phyloP scores from a whole-genome alignment of 2,329 filamentous ascomycete genomes.

The Dactylellina leptospora region DNA sequence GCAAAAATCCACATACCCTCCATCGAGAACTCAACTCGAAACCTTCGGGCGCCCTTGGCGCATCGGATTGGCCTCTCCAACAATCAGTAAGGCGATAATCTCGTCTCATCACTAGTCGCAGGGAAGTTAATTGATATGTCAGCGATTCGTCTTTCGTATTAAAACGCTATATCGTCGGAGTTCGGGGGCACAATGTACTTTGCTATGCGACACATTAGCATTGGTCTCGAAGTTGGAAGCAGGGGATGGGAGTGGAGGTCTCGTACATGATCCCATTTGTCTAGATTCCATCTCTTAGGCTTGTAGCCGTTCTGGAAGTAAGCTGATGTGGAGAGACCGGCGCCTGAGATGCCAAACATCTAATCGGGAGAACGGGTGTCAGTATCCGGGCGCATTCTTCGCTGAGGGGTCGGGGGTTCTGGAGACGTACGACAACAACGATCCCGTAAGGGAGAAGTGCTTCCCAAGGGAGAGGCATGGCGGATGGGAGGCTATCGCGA shows the following conservation, averaged over 20 bases:
- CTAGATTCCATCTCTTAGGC: conserved; percentile 69
- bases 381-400: not conserved
- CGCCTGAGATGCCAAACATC: conserved; percentile 72
- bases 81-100: conserved; percentile 70
- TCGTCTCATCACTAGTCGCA: conserved; percentile 70
- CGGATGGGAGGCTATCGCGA: conserved; percentile 54
- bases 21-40: conserved; percentile 72
- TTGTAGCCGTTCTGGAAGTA: conserved; percentile 70
- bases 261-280: conserved; percentile 71
- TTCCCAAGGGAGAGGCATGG: conserved; percentile 73
- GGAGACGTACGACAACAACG: conserved; percentile 67
- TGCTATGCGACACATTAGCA: conserved; percentile 59
- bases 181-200: conserved; percentile 7
- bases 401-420: conserved; percentile 31
- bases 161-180: not conserved
- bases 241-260: not conserved
- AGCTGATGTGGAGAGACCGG: conserved; percentile 68
- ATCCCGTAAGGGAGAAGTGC: conserved; percentile 72
- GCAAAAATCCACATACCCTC: conserved; percentile 64
- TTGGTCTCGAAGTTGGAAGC: conserved; percentile 64
- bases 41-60: conserved; percentile 67
- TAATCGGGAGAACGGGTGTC: conserved; percentile 57
- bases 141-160: not conserved
- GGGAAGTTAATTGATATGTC: not conserved
- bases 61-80: conserved; percentile 69